A percentile compares a stretch with the other conserved stretches of the same genome.
Evolutionary conservation across 2,329 filamentous ascomycete genomes (phyloP).

Genomic region (Alternaria rosae): DNA sequence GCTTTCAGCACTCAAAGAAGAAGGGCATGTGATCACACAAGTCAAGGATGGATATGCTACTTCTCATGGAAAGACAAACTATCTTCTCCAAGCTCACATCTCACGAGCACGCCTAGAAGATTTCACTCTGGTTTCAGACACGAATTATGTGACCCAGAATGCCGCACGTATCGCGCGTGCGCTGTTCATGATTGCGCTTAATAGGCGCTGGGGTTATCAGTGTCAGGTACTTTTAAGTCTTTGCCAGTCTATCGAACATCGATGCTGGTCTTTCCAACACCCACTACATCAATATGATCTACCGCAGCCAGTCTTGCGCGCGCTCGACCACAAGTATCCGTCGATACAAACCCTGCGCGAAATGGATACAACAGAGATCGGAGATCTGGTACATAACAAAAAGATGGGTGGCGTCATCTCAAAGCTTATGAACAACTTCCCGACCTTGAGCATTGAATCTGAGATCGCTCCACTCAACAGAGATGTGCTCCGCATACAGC

Average conservation of each 20-base stretch:
- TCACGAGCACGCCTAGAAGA: slow-evolving; percentile 87
- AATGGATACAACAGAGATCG: slow-evolving; percentile 92
- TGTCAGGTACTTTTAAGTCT: slow-evolving; percentile 89
- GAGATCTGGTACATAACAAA: slow-evolving; percentile 87
- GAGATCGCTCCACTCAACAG: slow-evolving; percentile 96
- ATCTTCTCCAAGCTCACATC: slow-evolving; percentile 92
- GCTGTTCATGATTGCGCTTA: slow-evolving; percentile 96
- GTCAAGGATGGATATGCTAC: slow-evolving; percentile 72
- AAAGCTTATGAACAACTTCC: slow-evolving; percentile 87
- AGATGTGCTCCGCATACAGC: slow-evolving; percentile 89
- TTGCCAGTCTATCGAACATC: slow-evolving; percentile 96
- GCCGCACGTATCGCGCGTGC: slow-evolving; percentile 92
- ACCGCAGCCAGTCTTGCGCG: slow-evolving; percentile 79
- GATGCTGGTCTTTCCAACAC: slow-evolving; percentile 94
- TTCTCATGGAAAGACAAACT: slow-evolving; percentile 92
- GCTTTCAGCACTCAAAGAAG: slow-evolving; percentile 74
- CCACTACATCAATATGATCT: slow-evolving; percentile 95
- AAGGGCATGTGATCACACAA: slow-evolving; percentile 73
- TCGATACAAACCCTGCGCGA: slow-evolving; percentile 87
- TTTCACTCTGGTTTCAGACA: slow-evolving; percentile 90
- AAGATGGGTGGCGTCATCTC: slow-evolving; percentile 83
- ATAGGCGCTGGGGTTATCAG: slow-evolving; percentile 93
- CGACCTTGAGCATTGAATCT: slow-evolving; percentile 86
- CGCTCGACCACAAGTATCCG: slow-evolving; percentile 81
- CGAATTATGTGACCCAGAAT: slow-evolving; percentile 95